phyloP scores from a whole-genome alignment of 2,329 filamentous ascomycete species.

The Trichophyton equinum region DNA sequence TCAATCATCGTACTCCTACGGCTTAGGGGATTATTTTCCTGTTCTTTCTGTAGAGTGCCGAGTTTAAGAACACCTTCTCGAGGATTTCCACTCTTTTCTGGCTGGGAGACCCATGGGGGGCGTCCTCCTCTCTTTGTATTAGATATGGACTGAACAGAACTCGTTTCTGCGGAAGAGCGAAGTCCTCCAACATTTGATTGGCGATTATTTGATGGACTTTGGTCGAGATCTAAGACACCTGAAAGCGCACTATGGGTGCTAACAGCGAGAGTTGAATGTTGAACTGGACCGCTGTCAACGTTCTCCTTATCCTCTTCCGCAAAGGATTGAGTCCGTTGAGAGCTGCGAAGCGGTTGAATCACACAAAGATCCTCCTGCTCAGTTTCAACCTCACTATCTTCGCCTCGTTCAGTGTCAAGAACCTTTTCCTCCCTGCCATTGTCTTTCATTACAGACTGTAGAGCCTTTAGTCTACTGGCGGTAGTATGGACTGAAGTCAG shows the following conservation, averaged over 20 bases:
- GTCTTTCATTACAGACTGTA: background rate
- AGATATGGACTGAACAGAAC: background rate
- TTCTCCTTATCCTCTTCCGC: conserved; percentile 39
- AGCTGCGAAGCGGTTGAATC: conserved; percentile 18
- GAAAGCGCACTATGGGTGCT: conserved; percentile 29
- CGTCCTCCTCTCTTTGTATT: background rate
- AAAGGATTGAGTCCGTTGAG: conserved; percentile 21
- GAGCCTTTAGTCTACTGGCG: background rate
- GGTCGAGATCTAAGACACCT: conserved; percentile 23
- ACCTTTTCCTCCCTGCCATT: background rate
- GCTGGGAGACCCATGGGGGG: background rate
- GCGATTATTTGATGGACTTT: conserved; percentile 12
- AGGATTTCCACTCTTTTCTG: background rate
- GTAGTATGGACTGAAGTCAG: background rate
- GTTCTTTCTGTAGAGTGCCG: background rate
- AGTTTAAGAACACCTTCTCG: background rate
- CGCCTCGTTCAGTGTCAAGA: background rate
- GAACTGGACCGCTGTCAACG: conserved; percentile 20
- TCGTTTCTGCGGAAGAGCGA: background rate
- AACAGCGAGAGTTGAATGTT: conserved; percentile 21
- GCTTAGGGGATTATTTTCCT: background rate
- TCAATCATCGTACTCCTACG: background rate
- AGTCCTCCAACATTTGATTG: background rate
- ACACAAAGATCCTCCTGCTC: conserved; percentile 34
- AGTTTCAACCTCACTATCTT: conserved; percentile 24